Evolutionary conservation across 1,284 basidiomycete genomes (phyloP), one percentile per base, ranked within the genome.

Genomic region (Singerocomus inundabilis): DNA sequence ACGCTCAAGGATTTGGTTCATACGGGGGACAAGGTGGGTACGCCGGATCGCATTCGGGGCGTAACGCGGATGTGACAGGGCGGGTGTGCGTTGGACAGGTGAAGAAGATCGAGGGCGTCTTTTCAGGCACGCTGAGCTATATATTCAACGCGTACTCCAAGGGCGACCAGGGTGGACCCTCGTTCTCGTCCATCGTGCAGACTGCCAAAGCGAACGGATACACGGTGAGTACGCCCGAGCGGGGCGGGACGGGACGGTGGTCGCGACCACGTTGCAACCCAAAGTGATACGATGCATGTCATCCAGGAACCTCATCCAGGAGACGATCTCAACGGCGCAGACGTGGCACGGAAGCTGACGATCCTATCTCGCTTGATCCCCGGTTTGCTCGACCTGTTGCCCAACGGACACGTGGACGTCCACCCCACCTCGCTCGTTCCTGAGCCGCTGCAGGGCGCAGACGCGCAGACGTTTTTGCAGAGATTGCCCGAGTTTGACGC

Each of bases 131-230:
- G 1, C 84, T 99, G 76, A 93, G 89, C 66, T 99, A 99, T 76
- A 98, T 99, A 72, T 99, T 99, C 80, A 99, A 99, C 74, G 87
- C 94, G 59, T 99, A 94, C 69, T 93, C 89, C 5, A 82, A 79
- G 1, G 80, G 80, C 1, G 72, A 72, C 21, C 70, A 75, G 24
- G 78, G 74, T 39, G 82, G 84, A 0, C 82, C 84, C 0, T 72
- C 73, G 33, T 98, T 99, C 72, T 95, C 92, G 3, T 86, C 91
- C 16, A 87, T 99, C 43, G 95, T 99, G 57, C 82, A 82, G 57
- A 71, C 87, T 35, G 97, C 97, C 13, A 88, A 93, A 50, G 88
- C 92, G 61, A 91, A 91, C 60, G 97, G 96, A 0, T 99, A 96
- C 73, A 99, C 96, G 16, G 91, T 92, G 60, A 32, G 44, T 39